phyloP scores from a whole-genome alignment of 306 rosid genomes.

The Lotus japonicus region DNA sequence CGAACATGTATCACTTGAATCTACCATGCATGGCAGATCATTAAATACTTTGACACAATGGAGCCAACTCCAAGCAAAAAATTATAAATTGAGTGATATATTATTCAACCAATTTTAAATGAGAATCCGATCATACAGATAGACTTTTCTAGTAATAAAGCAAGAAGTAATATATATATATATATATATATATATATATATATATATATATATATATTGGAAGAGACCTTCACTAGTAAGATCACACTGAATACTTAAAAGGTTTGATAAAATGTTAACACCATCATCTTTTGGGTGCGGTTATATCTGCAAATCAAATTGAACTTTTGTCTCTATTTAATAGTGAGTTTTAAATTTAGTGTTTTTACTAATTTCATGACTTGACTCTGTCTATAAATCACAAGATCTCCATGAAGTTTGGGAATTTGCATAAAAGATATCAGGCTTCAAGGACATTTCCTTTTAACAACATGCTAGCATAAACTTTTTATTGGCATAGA shows the following conservation, averaged over 20 bases:
- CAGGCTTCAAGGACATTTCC: background rate
- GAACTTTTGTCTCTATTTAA: background rate
- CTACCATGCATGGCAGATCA: too few species aligned
- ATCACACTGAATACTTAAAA: background rate
- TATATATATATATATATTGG: too few species aligned
- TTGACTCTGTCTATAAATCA: background rate
- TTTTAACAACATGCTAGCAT: background rate
- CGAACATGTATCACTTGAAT: too few species aligned
- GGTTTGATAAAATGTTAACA: background rate
- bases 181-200: too few species aligned
- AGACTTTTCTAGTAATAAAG: background rate
- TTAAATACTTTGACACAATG: background rate
- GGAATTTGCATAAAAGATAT: background rate
- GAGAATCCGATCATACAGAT: background rate
- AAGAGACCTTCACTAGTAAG: background rate
- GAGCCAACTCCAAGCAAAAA: background rate
- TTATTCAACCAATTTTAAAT: slow-evolving; percentile 20
- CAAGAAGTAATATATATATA: too few species aligned
- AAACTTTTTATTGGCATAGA: slow-evolving; percentile 11
- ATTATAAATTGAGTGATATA: background rate
- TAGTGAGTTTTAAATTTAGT: too few species aligned
- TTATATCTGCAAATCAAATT: background rate
- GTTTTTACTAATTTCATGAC: background rate
- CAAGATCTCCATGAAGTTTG: slow-evolving; percentile 12
- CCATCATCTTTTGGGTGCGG: background rate